Evolutionary conservation across 768 basidiomycete species (phyloP).

Genomic region (Ephemerocybe angulata): DNA sequence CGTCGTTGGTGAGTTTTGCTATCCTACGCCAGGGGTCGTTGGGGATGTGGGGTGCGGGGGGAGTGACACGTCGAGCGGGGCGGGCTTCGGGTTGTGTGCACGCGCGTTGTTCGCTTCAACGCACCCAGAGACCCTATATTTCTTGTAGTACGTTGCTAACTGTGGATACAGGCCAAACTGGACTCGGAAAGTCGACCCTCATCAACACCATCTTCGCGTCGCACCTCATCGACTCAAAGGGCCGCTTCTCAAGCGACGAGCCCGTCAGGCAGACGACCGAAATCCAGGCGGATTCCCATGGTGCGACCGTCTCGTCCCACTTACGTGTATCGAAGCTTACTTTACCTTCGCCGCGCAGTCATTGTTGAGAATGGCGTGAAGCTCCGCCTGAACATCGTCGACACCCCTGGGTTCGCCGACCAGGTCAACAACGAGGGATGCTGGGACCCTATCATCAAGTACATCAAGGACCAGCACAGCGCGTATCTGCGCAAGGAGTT

Average conservation of each 20-base stretch:
- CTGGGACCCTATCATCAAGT: conserved; percentile 99
- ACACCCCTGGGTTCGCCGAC: conserved; percentile 98
- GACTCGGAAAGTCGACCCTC: conserved; percentile 96
- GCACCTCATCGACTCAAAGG: conserved; percentile 97
- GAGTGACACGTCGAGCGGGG: conserved; percentile 10
- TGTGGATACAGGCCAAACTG: conserved; percentile 75
- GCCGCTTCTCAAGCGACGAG: conserved; percentile 82
- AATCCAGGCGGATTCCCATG: conserved; percentile 92
- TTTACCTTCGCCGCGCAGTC: no score
- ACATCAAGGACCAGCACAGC: conserved; percentile 99
- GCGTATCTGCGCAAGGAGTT: conserved; percentile 98
- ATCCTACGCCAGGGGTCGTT: conserved; percentile 3
- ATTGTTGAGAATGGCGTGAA: conserved; percentile 96
- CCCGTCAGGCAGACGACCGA: conserved; percentile 94
- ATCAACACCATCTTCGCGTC: conserved; percentile 99
- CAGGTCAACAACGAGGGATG: conserved; percentile 99
- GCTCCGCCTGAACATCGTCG: conserved; percentile 94
- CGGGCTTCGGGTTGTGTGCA: not conserved
- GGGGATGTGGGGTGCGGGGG: not conserved
- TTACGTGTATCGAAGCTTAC: not conserved
- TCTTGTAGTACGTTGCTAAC: not conserved
- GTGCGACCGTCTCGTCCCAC: conserved; percentile 41
- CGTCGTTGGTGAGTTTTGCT: conserved; percentile 71
- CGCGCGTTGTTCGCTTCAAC: not conserved
- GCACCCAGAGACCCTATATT: not conserved